Conservation (phyloP, 305 asterid genomes). For the Rubia peregrina region DNA sequence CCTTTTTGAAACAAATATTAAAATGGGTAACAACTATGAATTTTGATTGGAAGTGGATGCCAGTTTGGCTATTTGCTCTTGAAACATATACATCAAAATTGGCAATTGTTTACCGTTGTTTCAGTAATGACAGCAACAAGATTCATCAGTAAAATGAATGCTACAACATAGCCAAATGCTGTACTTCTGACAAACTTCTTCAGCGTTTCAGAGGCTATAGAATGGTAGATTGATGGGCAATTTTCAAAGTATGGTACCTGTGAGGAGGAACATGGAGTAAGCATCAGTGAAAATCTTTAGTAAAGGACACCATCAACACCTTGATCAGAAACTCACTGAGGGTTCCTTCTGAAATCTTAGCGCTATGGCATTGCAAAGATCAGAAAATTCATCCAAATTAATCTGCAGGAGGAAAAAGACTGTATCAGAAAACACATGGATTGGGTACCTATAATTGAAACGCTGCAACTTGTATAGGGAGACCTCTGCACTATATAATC, state of each 20-base stretch:
- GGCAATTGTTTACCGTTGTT: constrained; percentile 58
- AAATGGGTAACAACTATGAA: background rate
- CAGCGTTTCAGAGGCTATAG: constrained; percentile 55
- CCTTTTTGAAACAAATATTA: background rate
- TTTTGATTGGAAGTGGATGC: background rate
- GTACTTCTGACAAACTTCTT: constrained; percentile 63
- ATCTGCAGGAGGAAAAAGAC: constrained; percentile 48
- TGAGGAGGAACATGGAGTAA: constrained; percentile 21
- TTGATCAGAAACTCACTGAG: constrained; percentile 36
- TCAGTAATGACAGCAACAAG: constrained; percentile 79
- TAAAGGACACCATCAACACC: background rate
- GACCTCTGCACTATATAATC: background rate
- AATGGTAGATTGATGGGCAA: constrained; percentile 65
- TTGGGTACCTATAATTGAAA: background rate
- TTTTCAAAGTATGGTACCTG: constrained; percentile 71
- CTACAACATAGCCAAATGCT: constrained; percentile 59
- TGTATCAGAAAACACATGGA: constrained; percentile 11
- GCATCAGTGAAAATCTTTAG: constrained; percentile 1
- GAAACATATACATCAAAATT: background rate
- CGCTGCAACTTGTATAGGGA: background rate
- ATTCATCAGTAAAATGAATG: constrained; percentile 63
- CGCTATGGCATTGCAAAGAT: constrained; percentile 82
- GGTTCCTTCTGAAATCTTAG: constrained; percentile 93
- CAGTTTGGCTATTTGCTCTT: background rate
- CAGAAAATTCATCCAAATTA: constrained; percentile 76